Evolutionary conservation across 257 asterid species (phyloP).

Genomic region (Plectranthus barbatus): DNA sequence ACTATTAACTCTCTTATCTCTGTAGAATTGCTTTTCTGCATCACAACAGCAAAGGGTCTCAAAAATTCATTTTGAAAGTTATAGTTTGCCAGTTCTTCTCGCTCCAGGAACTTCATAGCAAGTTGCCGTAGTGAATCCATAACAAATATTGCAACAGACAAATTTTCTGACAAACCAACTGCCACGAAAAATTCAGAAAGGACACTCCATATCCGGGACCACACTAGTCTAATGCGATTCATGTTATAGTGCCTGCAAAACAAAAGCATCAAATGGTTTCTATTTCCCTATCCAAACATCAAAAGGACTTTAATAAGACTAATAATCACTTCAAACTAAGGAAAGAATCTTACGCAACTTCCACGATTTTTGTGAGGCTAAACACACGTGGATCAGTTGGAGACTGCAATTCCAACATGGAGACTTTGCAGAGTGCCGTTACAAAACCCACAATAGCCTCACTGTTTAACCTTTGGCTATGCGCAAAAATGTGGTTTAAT

Average conservation of each 20-base stretch:
- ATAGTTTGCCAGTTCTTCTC: slow-evolving; percentile 97
- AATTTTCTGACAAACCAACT: slow-evolving; percentile 94
- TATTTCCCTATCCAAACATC: slow-evolving; percentile 14
- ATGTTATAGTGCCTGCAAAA: slow-evolving; percentile 96
- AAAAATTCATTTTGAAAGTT: slow-evolving; percentile 95
- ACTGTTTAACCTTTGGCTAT: slow-evolving; percentile 95
- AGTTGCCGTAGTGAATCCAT: slow-evolving; percentile 99
- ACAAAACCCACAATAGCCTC: slow-evolving; percentile 97
- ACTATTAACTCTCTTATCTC: slow-evolving; percentile 96
- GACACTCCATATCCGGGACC: slow-evolving; percentile 98
- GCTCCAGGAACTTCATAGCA: slow-evolving; percentile 93
- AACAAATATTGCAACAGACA: slow-evolving; percentile 94
- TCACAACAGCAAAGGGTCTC: slow-evolving; percentile 89
- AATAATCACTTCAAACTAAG: slow-evolving; percentile 21
- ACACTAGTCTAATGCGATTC: slow-evolving; percentile 94
- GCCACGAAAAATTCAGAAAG: slow-evolving; percentile 92
- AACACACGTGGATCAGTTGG: slow-evolving; percentile 99
- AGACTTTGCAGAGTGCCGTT: slow-evolving; percentile 86
- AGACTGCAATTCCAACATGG: slow-evolving; percentile 96
- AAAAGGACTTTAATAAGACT: neutral
- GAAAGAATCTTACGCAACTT: slow-evolving; percentile 97
- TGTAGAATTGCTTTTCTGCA: slow-evolving; percentile 82
- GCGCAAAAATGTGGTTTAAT: slow-evolving; percentile 95
- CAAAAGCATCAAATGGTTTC: slow-evolving; percentile 12
- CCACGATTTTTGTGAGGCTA: slow-evolving; percentile 97